A percentile compares a stretch with the other conserved stretches of the same genome.
Evolutionary conservation across 345 rosid genomes (phyloP).

Genomic region (Melastoma malabathricum): DNA sequence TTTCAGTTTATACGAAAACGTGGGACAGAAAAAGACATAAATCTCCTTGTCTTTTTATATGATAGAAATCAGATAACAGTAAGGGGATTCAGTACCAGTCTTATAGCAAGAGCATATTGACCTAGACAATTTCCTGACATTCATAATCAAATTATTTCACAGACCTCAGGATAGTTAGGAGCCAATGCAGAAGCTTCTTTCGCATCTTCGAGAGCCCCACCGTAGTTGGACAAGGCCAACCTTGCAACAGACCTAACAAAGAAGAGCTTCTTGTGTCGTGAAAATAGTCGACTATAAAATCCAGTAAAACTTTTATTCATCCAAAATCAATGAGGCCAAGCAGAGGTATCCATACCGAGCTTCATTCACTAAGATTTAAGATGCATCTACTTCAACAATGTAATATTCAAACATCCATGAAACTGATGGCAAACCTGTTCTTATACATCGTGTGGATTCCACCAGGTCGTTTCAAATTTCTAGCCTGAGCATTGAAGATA

Average conservation of each 20-base stretch:
- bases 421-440: slow-evolving; percentile 33
- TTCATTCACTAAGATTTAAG: no score
- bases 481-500: slow-evolving; percentile 37
- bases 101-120: not conserved
- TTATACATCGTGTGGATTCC: slow-evolving; percentile 59
- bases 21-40: no score
- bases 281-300: no score
- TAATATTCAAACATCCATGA: not conserved
- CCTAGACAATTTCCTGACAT: no score
- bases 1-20: no score
- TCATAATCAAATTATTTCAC: slow-evolving; percentile 1
- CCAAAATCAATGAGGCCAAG: not conserved
- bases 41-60: no score
- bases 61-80: no score
- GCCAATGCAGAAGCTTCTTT: slow-evolving; percentile 33
- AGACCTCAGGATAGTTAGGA: slow-evolving; percentile 50
- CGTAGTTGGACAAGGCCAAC: slow-evolving; percentile 43
- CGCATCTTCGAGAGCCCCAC: slow-evolving; percentile 73
- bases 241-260: slow-evolving; percentile 44
- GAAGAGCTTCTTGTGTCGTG: not conserved
- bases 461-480: slow-evolving; percentile 51
- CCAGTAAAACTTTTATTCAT: not conserved
- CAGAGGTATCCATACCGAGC: not conserved
- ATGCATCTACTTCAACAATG: not conserved
- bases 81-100: not conserved